phyloP scores from a whole-genome alignment of 306 rosid species.

The Fagus crenata region DNA sequence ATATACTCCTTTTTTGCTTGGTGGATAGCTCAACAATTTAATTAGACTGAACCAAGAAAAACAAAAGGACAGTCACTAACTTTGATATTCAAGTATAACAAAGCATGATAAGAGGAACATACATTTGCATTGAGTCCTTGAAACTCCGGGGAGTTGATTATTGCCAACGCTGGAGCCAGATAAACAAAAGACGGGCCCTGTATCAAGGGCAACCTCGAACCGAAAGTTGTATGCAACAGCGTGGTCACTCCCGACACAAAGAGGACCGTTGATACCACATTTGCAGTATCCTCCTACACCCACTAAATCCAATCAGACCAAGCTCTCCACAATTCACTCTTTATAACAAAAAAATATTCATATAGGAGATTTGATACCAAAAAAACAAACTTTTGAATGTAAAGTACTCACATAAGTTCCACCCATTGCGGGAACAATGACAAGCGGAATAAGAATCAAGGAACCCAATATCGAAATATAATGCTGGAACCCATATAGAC shows the following conservation, averaged over 20 bases:
- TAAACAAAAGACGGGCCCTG: constrained; percentile 96
- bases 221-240: constrained; percentile 76
- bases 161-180: constrained; percentile 80
- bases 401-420: constrained; percentile 77
- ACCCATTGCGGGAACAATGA: constrained; percentile 99
- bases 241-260: constrained; percentile 86
- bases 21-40: constrained; percentile 1
- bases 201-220: constrained; percentile 91
- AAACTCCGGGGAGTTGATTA: constrained; percentile 86
- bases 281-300: constrained; percentile 83
- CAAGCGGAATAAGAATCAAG: constrained; percentile 83
- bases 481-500: constrained; percentile 89
- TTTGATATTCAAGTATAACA: constrained; percentile 12
- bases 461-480: constrained; percentile 84
- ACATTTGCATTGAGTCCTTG: constrained; percentile 84
- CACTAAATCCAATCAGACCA: constrained; percentile 59
- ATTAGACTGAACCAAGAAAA: background rate
- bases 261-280: constrained; percentile 89
- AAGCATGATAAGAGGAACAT: constrained; percentile 33
- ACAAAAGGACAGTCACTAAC: background rate
- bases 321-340: constrained; percentile 21
- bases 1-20: background rate
- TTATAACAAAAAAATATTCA: background rate
- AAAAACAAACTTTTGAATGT: background rate
- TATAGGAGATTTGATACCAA: background rate